These are phyloP conservation scores for Petrea volubilis DNA, from an alignment of 257 asterid species.

Conservation along the genomic window DNA sequence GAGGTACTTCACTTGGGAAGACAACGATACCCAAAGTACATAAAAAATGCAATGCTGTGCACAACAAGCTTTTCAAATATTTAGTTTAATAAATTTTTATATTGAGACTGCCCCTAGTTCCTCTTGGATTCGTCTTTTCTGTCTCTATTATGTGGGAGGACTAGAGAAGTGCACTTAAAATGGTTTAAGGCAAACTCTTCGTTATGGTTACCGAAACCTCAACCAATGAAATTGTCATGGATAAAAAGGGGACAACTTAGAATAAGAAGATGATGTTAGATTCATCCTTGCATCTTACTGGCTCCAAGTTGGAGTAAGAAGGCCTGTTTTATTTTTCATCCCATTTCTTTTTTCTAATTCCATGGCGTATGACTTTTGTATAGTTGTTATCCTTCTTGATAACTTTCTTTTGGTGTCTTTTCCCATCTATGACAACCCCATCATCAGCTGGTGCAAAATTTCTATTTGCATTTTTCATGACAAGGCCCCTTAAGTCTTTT, in stretches of 20 bases:
- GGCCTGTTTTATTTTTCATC: not conserved
- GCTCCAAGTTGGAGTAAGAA: not conserved
- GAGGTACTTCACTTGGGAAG: slow-evolving; percentile 23
- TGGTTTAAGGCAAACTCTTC: too few species aligned
- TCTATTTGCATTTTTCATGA: not conserved
- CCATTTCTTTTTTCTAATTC: not conserved
- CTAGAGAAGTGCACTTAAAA: not conserved
- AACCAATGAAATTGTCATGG: not conserved
- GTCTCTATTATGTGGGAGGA: not conserved
- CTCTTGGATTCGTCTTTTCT: not conserved
- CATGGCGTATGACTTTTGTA: not conserved
- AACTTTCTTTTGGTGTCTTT: not conserved
- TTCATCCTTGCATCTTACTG: not conserved
- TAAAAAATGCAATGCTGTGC: not conserved
- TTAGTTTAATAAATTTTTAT: not conserved
- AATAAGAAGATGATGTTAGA: not conserved
- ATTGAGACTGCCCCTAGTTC: not conserved
- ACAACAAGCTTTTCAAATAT: not conserved
- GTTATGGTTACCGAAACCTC: too few species aligned
- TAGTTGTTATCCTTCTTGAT: not conserved
- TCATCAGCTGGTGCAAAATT: not conserved
- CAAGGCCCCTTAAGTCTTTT: not conserved
- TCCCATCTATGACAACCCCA: not conserved
- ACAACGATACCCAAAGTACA: not conserved
- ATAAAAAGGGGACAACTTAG: not conserved